A percentile compares a stretch with the other conserved stretches of the same genome.
These are phyloP conservation scores for Pestalotiopsis sp. DNA, from an alignment of 2,329 filamentous ascomycete genomes.

Conservation along the genomic window DNA sequence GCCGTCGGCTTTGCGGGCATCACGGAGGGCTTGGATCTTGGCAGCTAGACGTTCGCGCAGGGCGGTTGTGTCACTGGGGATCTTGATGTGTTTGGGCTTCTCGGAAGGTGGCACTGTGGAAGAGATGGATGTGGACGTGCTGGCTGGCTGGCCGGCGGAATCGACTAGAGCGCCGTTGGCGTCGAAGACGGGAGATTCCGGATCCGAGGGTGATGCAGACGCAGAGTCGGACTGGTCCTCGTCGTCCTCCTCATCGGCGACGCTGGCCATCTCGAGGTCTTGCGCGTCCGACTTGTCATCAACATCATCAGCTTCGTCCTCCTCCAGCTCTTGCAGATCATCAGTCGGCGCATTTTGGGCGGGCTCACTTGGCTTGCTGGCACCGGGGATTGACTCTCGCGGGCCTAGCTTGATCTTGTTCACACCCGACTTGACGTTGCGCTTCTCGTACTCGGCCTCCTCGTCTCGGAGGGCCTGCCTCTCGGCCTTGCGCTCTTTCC, in stretches of 20 bases:
- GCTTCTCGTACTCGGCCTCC: conserved; percentile 42
- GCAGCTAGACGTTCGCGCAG: conserved; percentile 79
- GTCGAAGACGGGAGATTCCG: conserved; percentile 66
- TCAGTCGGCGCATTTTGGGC: conserved; percentile 15
- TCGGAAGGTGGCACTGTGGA: conserved; percentile 63
- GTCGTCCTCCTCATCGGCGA: conserved; percentile 50
- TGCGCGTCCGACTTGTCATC: conserved; percentile 36
- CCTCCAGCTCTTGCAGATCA: conserved; percentile 16
- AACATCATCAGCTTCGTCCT: conserved; percentile 14
- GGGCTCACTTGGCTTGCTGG: background rate
- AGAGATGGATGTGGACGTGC: conserved; percentile 69
- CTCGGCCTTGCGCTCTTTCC: conserved; percentile 47
- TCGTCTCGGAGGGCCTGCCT: conserved; percentile 37
- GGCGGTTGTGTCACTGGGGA: conserved; percentile 72
- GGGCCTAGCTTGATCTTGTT: conserved; percentile 36
- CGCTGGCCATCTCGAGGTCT: conserved; percentile 48
- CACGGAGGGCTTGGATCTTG: conserved; percentile 82
- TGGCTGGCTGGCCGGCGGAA: conserved; percentile 48
- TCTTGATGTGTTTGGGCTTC: conserved; percentile 66
- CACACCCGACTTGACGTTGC: conserved; percentile 36
- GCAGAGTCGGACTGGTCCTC: conserved; percentile 32
- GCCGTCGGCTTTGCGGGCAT: conserved; percentile 84
- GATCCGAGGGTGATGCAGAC: conserved; percentile 47
- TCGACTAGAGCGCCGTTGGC: conserved; percentile 45
- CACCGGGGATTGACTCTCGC: conserved; percentile 28